Evolutionary conservation across 169 alveolate genomes (phyloP).

Genomic region (Plasmodium knowlesi): DNA sequence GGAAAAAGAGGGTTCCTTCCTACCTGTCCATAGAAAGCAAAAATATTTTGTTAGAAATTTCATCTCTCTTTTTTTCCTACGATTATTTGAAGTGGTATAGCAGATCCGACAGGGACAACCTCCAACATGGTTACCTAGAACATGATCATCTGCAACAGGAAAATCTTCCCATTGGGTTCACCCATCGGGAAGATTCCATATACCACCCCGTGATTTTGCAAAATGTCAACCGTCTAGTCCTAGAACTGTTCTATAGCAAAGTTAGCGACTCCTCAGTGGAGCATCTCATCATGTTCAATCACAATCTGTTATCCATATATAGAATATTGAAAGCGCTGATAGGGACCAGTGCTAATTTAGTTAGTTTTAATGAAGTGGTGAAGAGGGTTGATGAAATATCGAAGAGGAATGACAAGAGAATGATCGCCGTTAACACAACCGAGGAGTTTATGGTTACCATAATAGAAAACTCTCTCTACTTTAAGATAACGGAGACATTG

Average conservation of each 20-base stretch:
- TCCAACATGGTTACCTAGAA: no score
- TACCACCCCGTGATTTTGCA: conserved; percentile 37
- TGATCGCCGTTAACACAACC: background rate
- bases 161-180: no score
- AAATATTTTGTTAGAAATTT: conserved; percentile 27
- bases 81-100: conserved; percentile 24
- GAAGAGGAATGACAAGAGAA: background rate
- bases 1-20: background rate
- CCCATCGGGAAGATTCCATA: background rate
- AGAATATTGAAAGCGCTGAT: conserved; percentile 44
- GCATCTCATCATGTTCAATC: conserved; percentile 24
- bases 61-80: conserved; percentile 27
- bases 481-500: conserved; percentile 16
- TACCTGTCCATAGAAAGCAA: conserved; percentile 49
- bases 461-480: conserved; percentile 21
- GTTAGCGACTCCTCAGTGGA: conserved; percentile 10
- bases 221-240: conserved; percentile 14
- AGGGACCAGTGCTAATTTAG: conserved; percentile 27
- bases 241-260: conserved; percentile 35
- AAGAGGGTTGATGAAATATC: background rate
- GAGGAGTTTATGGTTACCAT: background rate
- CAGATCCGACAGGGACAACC: background rate
- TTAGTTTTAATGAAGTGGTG: conserved; percentile 11
- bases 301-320: conserved; percentile 41
- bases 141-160: no score